phyloP scores from a whole-genome alignment of 148 eudicot genomes.

The Camellia lanceoleosa region DNA sequence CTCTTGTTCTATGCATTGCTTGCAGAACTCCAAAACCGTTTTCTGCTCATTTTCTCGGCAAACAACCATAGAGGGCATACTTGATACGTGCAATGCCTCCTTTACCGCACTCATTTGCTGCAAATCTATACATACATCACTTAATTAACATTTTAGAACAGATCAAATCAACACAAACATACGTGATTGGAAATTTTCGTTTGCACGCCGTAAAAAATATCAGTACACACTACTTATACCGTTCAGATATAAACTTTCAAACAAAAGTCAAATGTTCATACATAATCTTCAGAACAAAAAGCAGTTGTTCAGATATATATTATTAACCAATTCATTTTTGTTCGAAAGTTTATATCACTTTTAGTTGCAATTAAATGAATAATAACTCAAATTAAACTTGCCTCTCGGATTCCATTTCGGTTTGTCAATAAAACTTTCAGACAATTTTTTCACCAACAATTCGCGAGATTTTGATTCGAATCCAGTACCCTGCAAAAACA shows the following conservation, averaged over 20 bases:
- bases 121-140: constrained; percentile 31
- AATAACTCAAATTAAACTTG: constrained; percentile 1
- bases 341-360: too few species aligned
- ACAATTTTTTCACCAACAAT: constrained; percentile 46
- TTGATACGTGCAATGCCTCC: constrained; percentile 83
- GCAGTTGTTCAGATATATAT: too few species aligned
- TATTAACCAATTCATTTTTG: too few species aligned
- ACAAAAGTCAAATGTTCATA: background rate
- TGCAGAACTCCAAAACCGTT: constrained; percentile 69
- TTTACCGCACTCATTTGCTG: constrained; percentile 69
- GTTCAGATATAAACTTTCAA: too few species aligned
- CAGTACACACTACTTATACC: too few species aligned
- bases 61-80: constrained; percentile 44
- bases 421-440: constrained; percentile 45
- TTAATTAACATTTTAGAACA: background rate
- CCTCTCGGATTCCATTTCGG: constrained; percentile 77
- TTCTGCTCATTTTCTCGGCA: constrained; percentile 77
- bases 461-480: constrained; percentile 25
- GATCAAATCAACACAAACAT: background rate
- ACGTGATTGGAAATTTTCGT: too few species aligned
- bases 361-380: too few species aligned
- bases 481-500: constrained; percentile 33
- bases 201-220: too few species aligned
- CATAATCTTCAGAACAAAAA: background rate
- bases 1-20: constrained; percentile 50